phyloP scores from a whole-genome alignment of 495 filamentous ascomycete species.

The Neurospora sublineolata region DNA sequence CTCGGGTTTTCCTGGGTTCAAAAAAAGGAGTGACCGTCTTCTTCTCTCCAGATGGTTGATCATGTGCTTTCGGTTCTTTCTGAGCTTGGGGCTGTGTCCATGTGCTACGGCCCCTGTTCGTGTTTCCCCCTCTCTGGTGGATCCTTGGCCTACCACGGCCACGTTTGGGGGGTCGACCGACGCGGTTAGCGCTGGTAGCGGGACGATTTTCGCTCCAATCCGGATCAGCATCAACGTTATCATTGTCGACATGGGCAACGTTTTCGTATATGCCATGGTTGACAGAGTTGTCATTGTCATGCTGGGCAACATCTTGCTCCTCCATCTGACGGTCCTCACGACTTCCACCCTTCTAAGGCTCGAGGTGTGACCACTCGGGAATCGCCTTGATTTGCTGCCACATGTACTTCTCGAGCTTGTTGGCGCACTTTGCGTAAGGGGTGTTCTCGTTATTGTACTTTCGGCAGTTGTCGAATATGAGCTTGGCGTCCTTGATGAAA shows the following conservation, averaged over 20 bases:
- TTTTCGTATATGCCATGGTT: not conserved
- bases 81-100: not conserved
- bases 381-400: constrained; percentile 85
- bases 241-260: not conserved
- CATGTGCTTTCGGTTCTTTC: not conserved
- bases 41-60: not conserved
- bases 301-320: not conserved
- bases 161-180: not conserved
- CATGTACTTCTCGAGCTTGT: constrained; percentile 95
- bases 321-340: not conserved
- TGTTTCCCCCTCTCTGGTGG: not conserved
- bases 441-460: constrained; percentile 94
- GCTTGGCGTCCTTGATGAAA: constrained; percentile 79
- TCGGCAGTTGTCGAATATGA: constrained; percentile 92
- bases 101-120: not conserved
- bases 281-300: not conserved
- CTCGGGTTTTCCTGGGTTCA: not conserved
- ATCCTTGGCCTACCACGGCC: not conserved
- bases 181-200: not conserved
- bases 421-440: constrained; percentile 89
- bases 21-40: not conserved
- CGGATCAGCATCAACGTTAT: not conserved
- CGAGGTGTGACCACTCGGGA: constrained; percentile 82
- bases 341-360: constrained; percentile 24
- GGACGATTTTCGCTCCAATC: not conserved